Base-by-base conservation (phyloP, 73 alveolate species). In the Stentor roeselii region DNA sequence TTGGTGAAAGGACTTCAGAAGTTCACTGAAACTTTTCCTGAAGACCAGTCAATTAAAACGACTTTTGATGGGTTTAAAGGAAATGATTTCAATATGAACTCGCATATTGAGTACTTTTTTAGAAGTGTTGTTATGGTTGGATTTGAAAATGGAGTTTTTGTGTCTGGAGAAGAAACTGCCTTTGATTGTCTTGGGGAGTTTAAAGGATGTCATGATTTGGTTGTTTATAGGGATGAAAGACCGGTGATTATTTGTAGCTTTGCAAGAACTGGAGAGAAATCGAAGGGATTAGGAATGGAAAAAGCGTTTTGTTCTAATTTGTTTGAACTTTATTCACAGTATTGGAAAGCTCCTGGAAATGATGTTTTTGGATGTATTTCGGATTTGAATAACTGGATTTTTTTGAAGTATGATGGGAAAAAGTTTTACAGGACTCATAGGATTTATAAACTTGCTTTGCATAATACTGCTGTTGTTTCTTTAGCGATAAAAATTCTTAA, bases 251-350 rank as follows among this genome's bases (percentile, higher is more conserved):
- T 67, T 15, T 32, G 21, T 67, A 21, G 80, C 15, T 34, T 67
- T 21, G 37, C 34, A 1, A 21, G 80, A 21, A 34, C 21, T 27
- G 41, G 34, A 30, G 41, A 67, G 1, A n/a, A 67, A 30, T 27
- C 34, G 42, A 67, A 32, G 41, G 80, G 80, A 67, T 11, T 32
- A 11, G 50, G 21, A 27, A 21, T 32, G 34, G 80, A 67, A 40
- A 1, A 21, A 21, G 80, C 80, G 27, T 67, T 67, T 67, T 15
- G 3, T 21, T 15, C 50, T 21, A 67, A 67, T 2, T 27, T 67
- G 14, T 67, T 67, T 67, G 80, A 67, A 67, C 15, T 67, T n/a
- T 67, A 67, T 67, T 1, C 80, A 67, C 15, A 36, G 11, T 67
- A 67, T 67, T 67, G 80, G 80, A 67, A 67, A 2, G 34, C 21